Evolutionary conservation across 768 basidiomycete genomes (phyloP), one percentile per base, ranked within the genome.

Genomic region (Bullera alba): DNA sequence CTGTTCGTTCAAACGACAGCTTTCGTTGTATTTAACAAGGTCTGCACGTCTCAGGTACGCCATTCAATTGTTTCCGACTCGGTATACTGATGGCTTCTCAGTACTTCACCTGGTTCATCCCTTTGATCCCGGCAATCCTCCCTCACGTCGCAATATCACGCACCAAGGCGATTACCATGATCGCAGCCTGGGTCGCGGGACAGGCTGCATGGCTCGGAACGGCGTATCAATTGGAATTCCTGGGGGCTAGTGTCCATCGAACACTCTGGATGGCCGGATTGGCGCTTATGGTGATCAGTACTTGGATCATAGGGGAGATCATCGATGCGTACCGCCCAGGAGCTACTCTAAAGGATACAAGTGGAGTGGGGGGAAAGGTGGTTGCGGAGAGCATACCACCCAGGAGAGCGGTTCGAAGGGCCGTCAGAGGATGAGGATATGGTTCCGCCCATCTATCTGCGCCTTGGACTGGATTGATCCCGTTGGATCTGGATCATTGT

Each of bases 101-200:
- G 86, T 99, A 99, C 72, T 99, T 97, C 74, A 77, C 93, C 32
- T 99, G 95, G 95, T 96, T 91, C 68, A 81, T 89, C 14, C 81
- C 90, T 43, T 81, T 97, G 53, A 73, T 97, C 0, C 91, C 93
- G 0, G 78, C 90, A 2, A 76, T 93, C 21, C 77, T 90, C 3
- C 85, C 89, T 0, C 77, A 74, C 2, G 72, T 95, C 0, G 70
- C 74, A 0, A 2, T 88, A 38, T 76, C 82, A 1, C 70, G 73
- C 16, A 47, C 61, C 17, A 75, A 76, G 7, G 76, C 75, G 0
- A 2, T 78, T 14, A 53, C 70, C 4, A 78, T 79, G 42, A 42
- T 79, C 0, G 75, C 61, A 0, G 75, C 83, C 1, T 99, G 93
- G 93, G 75, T 80, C 0, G 81, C 78, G 0, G 80, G 79, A 7